Evolutionary conservation across 768 basidiomycete genomes (phyloP).

Genomic region (Crassisporium funariophilum): DNA sequence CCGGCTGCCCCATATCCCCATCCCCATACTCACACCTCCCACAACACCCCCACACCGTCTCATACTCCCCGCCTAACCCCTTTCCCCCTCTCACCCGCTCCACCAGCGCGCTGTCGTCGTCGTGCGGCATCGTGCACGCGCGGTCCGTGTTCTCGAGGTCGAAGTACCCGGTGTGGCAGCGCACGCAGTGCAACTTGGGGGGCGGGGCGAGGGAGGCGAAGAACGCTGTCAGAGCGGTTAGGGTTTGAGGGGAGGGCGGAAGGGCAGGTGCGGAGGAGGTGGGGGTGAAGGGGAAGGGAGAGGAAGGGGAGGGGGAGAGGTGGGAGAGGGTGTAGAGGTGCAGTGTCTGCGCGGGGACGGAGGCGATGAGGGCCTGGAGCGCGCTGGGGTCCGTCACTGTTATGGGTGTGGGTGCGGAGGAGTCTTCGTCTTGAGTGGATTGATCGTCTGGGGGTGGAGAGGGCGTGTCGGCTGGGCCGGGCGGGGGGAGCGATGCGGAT

Average conservation of each 20-base stretch:
- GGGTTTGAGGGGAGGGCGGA: constrained; percentile 39
- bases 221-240: constrained; percentile 55
- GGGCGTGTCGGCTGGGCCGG: constrained; percentile 40
- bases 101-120: constrained; percentile 80
- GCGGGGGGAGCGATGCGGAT: constrained; percentile 13
- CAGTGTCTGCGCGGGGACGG: constrained; percentile 67
- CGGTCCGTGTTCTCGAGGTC: constrained; percentile 76
- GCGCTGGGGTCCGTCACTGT: constrained; percentile 38
- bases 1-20: constrained; percentile 81
- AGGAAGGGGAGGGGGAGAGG: constrained; percentile 33
- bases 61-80: constrained; percentile 37
- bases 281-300: constrained; percentile 45
- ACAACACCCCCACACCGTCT: constrained; percentile 75
- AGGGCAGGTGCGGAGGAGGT: constrained; percentile 23
- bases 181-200: constrained; percentile 69
- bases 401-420: no score
- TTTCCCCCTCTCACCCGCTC: constrained; percentile 50
- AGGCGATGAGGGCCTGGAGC: constrained; percentile 53
- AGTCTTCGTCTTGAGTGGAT: no score
- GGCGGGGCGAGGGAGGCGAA: constrained; percentile 67
- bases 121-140: constrained; percentile 71
- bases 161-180: constrained; percentile 72
- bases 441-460: constrained; percentile 32
- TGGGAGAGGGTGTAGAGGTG: constrained; percentile 62
- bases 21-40: constrained; percentile 71